Percentiles rank a stretch among this genome's conserved stretches.
Evolutionary conservation across 2,329 filamentous ascomycete species (phyloP).

Genomic region (Aspergillus sp.): DNA sequence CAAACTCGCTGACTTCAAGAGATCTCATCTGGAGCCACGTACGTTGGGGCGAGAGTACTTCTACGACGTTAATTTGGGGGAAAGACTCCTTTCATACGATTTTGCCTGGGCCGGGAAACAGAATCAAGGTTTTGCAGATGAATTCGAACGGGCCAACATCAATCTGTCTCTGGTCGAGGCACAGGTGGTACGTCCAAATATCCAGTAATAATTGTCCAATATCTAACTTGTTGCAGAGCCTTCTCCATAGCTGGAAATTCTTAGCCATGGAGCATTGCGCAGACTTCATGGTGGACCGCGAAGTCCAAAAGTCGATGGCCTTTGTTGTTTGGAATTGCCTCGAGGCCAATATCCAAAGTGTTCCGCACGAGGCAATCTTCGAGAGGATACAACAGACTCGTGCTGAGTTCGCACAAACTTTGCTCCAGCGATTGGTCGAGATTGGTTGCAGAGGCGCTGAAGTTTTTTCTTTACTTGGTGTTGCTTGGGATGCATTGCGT

Average conservation of each 20-base stretch:
- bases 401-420: slow-evolving; percentile 68
- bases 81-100: slow-evolving; percentile 67
- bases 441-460: slow-evolving; percentile 41
- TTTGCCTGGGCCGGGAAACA: slow-evolving; percentile 61
- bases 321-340: slow-evolving; percentile 70
- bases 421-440: slow-evolving; percentile 69
- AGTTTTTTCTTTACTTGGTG: slow-evolving; percentile 45
- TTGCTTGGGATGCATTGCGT: slow-evolving; percentile 53
- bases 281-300: slow-evolving; percentile 43
- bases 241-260: slow-evolving; percentile 85
- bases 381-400: slow-evolving; percentile 64
- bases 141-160: slow-evolving; percentile 77
- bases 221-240: slow-evolving; percentile 42
- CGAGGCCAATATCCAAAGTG: slow-evolving; percentile 61
- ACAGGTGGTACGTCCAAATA: slow-evolving; percentile 57
- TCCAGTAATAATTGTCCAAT: slow-evolving; percentile 15
- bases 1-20: slow-evolving; percentile 68
- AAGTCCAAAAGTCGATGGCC: slow-evolving; percentile 60
- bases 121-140: slow-evolving; percentile 65
- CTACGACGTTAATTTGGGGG: slow-evolving; percentile 69
- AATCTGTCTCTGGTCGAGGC: slow-evolving; percentile 90
- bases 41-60: slow-evolving; percentile 69
- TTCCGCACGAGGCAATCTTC: slow-evolving; percentile 73
- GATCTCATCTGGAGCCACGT: slow-evolving; percentile 56
- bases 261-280: slow-evolving; percentile 74